Evolutionary conservation across 1,139 yeast species (phyloP).

Genomic region (Debaryomyces subglobosus): DNA sequence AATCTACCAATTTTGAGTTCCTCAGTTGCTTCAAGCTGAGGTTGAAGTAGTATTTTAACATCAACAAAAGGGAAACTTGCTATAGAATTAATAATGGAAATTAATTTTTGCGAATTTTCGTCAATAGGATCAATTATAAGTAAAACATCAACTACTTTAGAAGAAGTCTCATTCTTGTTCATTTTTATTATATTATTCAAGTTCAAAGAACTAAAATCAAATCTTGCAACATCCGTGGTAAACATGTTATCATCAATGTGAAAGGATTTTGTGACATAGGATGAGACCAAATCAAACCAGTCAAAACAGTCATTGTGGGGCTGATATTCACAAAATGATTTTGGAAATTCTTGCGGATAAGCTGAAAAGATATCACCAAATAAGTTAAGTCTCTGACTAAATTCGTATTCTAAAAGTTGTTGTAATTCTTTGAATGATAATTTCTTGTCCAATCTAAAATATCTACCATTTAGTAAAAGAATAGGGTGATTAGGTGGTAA

Average conservation of each 20-base stretch:
- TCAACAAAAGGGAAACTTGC: conserved; percentile 47
- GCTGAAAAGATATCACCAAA: conserved; percentile 33
- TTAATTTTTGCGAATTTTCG: conserved; percentile 65
- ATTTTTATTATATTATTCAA: conserved; percentile 34
- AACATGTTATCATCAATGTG: conserved; percentile 40
- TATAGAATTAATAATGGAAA: conserved; percentile 53
- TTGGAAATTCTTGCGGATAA: conserved; percentile 33
- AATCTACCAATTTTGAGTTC: conserved; percentile 56
- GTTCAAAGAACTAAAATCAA: conserved; percentile 44
- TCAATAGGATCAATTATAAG: conserved; percentile 73
- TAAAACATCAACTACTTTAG: conserved; percentile 50
- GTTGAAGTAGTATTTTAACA: conserved; percentile 61
- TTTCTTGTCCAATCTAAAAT: conserved; percentile 32
- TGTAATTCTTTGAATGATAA: conserved; percentile 28
- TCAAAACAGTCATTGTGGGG: conserved; percentile 27
- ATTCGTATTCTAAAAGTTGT: conserved; percentile 38
- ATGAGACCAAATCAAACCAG: conserved; percentile 52
- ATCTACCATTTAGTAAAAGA: conserved; percentile 46
- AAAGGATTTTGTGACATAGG: conserved; percentile 49
- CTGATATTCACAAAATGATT: conserved; percentile 26
- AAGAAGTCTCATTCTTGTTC: conserved; percentile 20
- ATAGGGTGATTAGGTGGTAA: conserved; percentile 41
- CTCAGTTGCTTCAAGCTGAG: conserved; percentile 36
- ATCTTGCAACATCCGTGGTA: conserved; percentile 44
- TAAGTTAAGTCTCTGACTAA: conserved; percentile 34